A percentile compares a stretch with the other conserved stretches of the same genome.
phyloP scores from a whole-genome alignment of 1,284 basidiomycete genomes.

The Ceratobasidium sp. region DNA sequence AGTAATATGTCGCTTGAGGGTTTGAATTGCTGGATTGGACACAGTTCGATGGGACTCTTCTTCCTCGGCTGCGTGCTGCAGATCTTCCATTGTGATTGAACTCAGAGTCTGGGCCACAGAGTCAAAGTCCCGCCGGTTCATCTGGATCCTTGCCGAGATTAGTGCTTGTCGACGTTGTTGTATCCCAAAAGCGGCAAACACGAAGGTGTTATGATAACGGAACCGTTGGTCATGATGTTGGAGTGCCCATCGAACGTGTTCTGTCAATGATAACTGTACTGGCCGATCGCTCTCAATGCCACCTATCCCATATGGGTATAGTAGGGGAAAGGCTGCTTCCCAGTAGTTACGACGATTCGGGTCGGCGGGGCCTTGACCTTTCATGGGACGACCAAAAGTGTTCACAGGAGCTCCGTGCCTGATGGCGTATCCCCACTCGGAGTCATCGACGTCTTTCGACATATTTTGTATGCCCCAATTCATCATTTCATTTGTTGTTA shows the following conservation, averaged over 20 bases:
- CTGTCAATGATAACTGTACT: constrained; percentile 50
- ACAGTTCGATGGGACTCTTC: too few relatives aligned
- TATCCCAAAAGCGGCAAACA: constrained; percentile 55
- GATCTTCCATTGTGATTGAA: constrained; percentile 26
- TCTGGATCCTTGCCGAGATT: constrained; percentile 43
- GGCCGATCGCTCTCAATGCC: constrained; percentile 53
- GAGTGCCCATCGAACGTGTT: constrained; percentile 56
- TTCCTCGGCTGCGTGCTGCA: constrained; percentile 43
- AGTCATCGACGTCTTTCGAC: not conserved
- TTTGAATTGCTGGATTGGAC: constrained; percentile 31
- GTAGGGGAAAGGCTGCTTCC: constrained; percentile 53
- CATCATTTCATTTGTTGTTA: constrained; percentile 20
- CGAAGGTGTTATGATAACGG: constrained; percentile 51
- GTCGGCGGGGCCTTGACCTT: not conserved
- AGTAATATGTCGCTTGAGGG: constrained; percentile 36
- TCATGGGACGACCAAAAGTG: constrained; percentile 3
- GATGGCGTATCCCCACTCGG: constrained; percentile 36
- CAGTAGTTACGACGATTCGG: constrained; percentile 45
- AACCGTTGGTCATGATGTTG: constrained; percentile 55
- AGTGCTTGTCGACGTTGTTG: constrained; percentile 48
- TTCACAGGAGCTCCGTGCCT: constrained; percentile 37
- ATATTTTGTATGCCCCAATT: constrained; percentile 24
- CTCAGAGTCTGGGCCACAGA: not conserved
- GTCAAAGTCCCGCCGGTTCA: constrained; percentile 41
- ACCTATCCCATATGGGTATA: constrained; percentile 59